Evolutionary conservation across 352 stramenopile genomes (phyloP).

Genomic region (Globisporangium mamillatum): DNA sequence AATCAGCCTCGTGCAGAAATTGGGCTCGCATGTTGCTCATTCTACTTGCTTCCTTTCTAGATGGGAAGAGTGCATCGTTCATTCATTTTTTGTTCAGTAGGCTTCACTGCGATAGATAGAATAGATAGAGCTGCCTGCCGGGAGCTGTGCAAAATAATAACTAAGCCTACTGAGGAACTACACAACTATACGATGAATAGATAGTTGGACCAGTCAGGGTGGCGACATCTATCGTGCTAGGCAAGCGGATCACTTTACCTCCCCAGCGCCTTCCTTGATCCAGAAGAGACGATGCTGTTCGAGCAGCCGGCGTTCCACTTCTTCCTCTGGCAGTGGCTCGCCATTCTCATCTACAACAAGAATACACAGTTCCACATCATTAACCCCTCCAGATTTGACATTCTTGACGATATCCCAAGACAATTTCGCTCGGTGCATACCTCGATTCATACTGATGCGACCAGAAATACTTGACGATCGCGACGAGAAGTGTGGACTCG

Average conservation of each 20-base stretch:
- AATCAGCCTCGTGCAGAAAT: background rate
- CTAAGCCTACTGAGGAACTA: constrained; percentile 3
- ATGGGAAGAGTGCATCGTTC: constrained; percentile 2
- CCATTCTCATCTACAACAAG: constrained; percentile 15
- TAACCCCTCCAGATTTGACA: background rate
- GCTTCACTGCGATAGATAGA: constrained; percentile 13
- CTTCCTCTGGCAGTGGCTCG: constrained; percentile 23
- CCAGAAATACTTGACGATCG: constrained; percentile 57
- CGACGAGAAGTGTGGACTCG: constrained; percentile 68
- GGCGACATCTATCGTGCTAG: background rate
- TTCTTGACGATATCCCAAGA: background rate
- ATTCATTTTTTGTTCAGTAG: constrained; percentile 4
- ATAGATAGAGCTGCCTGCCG: constrained; percentile 9
- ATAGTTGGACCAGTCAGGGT: background rate
- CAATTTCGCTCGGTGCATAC: constrained; percentile 23
- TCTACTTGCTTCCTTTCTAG: background rate
- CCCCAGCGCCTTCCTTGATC: constrained; percentile 59
- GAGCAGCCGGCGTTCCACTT: constrained; percentile 49
- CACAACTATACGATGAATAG: background rate
- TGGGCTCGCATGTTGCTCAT: background rate
- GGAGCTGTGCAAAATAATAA: constrained; percentile 14
- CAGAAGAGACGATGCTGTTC: constrained; percentile 75
- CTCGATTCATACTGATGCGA: constrained; percentile 47
- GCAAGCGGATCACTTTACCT: constrained; percentile 12
- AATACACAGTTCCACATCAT: background rate